A percentile compares a stretch with the other conserved stretches of the same genome.
phyloP scores from a whole-genome alignment of 1,284 basidiomycete species.

The Omphalotus olearius region DNA sequence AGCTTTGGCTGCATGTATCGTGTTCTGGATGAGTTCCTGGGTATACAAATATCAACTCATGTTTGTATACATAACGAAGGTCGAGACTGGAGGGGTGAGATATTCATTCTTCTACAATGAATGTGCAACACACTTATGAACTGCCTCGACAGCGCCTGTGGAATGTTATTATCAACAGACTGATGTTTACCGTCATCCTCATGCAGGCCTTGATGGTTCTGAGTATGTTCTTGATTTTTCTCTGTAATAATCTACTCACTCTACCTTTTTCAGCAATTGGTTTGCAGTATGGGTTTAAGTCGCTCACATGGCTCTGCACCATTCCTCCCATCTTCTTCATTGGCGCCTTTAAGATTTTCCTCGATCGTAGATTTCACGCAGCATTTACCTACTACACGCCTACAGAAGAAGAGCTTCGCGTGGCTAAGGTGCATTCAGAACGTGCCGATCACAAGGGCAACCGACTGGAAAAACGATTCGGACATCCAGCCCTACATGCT shows the following conservation, averaged over 20 bases:
- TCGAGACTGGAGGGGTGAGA: constrained; percentile 87
- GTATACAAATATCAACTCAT: constrained; percentile 93
- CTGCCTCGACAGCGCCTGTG: constrained; percentile 66
- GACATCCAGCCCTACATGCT: constrained; percentile 76
- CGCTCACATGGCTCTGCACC: constrained; percentile 67
- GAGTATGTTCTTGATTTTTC: constrained; percentile 50
- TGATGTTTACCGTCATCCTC: constrained; percentile 69
- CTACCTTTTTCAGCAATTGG: constrained; percentile 62
- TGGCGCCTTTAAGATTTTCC: constrained; percentile 78
- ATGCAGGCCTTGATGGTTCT: constrained; percentile 87
- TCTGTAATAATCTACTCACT: background rate
- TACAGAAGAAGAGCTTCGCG: constrained; percentile 63
- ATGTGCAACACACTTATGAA: constrained; percentile 1
- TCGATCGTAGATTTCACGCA: constrained; percentile 63
- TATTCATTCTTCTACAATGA: constrained; percentile 2
- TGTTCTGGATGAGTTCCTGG: constrained; percentile 81
- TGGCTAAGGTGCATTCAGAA: constrained; percentile 68
- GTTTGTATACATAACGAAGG: constrained; percentile 85
- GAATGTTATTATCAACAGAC: constrained; percentile 88
- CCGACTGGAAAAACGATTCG: constrained; percentile 79
- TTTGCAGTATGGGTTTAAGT: constrained; percentile 73
- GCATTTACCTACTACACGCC: constrained; percentile 81
- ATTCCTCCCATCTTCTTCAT: constrained; percentile 78
- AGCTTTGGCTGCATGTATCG: constrained; percentile 65
- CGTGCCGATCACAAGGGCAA: constrained; percentile 64